phyloP scores from a whole-genome alignment of 768 basidiomycete species.

The Cantharellus anzutake region DNA sequence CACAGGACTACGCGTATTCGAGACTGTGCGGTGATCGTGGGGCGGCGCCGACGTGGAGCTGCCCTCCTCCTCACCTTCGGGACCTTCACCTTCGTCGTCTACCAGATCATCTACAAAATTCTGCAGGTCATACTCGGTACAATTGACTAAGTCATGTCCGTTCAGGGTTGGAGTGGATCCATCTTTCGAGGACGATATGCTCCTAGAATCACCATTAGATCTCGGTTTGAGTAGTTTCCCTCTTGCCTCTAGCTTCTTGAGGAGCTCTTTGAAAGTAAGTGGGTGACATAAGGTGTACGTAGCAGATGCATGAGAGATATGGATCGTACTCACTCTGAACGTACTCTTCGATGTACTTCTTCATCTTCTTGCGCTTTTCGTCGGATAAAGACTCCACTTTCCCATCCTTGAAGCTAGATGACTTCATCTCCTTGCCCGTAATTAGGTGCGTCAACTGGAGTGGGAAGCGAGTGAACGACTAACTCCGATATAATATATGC shows the following conservation, averaged over 20 bases:
- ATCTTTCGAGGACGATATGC: no score
- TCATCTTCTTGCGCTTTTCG: constrained; percentile 78
- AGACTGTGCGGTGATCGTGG: no score
- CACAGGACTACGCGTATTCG: no score
- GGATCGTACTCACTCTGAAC: constrained; percentile 27
- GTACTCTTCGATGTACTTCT: constrained; percentile 84
- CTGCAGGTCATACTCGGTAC: no score
- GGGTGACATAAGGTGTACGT: background rate
- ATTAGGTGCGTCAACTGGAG: constrained; percentile 65
- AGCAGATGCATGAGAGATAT: background rate
- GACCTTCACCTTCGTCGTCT: no score
- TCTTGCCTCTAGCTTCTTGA: background rate
- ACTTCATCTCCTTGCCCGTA: constrained; percentile 91
- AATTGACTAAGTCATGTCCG: no score
- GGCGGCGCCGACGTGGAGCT: no score
- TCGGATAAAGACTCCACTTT: constrained; percentile 61
- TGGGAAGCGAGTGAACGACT: constrained; percentile 1
- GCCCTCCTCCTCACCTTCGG: no score
- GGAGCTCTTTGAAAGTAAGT: background rate
- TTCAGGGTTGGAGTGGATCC: no score
- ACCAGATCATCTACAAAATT: no score
- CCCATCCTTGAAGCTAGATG: constrained; percentile 52
- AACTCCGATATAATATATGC: background rate
- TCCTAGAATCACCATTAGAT: no score
- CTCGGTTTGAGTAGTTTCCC: no score